Percentiles rank a stretch among this genome's conserved stretches.
Conservation (phyloP, 192 early-diverging fungal species). For the Coemansia pectinata region DNA sequence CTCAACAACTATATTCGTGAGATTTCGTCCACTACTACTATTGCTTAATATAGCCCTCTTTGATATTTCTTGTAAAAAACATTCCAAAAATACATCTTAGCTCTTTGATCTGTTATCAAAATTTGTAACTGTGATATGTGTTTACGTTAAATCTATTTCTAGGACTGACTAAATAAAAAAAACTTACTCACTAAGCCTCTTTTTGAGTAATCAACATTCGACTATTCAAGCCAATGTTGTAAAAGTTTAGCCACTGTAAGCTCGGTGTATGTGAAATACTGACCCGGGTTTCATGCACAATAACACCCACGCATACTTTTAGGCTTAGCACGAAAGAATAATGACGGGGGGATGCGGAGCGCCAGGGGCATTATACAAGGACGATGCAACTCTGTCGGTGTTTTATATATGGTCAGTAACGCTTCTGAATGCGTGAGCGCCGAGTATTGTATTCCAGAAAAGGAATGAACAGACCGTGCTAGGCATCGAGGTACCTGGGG, state of each 20-base stretch:
- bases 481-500: neutral
- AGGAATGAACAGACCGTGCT: neutral
- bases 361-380: neutral
- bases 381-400: neutral
- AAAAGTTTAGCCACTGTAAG: neutral
- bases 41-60: conserved; percentile 2
- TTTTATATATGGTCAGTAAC: neutral
- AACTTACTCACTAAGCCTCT: neutral
- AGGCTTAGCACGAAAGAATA: conserved; percentile 2
- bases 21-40: conserved; percentile 24
- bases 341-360: neutral
- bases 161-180: neutral
- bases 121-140: neutral
- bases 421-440: neutral
- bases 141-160: neutral
- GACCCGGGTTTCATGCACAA: neutral
- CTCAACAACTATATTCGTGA: conserved; percentile 52
- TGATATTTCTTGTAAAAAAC: neutral
- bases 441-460: neutral
- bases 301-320: neutral
- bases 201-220: neutral
- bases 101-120: neutral
- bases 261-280: neutral
- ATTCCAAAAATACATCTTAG: neutral
- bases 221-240: neutral